Evolutionary conservation across 306 rosid species (phyloP).

Genomic region (Prunus kanzakura): DNA sequence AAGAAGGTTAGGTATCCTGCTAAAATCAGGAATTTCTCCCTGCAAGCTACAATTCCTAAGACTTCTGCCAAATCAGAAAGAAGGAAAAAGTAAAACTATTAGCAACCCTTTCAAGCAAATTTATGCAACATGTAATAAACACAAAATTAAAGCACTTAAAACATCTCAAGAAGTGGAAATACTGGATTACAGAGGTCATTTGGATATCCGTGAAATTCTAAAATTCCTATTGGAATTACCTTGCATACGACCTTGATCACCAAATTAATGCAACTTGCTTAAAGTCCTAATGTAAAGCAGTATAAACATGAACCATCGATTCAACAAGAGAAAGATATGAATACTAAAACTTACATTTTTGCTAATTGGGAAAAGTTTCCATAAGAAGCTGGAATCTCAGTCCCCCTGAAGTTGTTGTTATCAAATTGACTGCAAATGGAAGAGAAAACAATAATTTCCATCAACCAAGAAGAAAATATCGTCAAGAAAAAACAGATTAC

Average conservation of each 20-base stretch:
- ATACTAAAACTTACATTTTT: slow-evolving; percentile 63
- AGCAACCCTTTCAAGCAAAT: background rate
- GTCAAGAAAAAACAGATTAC: background rate
- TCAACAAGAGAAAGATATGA: background rate
- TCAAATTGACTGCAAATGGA: slow-evolving; percentile 80
- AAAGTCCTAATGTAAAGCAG: background rate
- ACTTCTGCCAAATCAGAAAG: slow-evolving; percentile 56
- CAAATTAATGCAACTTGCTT: background rate
- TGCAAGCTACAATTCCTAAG: slow-evolving; percentile 79
- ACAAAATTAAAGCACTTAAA: background rate
- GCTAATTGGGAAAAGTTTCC: slow-evolving; percentile 49
- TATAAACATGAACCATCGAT: background rate
- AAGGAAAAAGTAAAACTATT: background rate
- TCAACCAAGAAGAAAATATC: background rate
- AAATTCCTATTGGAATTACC: background rate
- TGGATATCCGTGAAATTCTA: background rate
- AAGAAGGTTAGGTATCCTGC: slow-evolving; percentile 45
- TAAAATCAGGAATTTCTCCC: slow-evolving; percentile 79
- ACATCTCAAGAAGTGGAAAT: background rate
- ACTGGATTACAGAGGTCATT: background rate
- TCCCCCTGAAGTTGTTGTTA: slow-evolving; percentile 74
- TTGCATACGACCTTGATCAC: background rate
- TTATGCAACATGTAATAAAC: background rate
- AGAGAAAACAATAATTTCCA: background rate
- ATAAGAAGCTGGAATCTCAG: slow-evolving; percentile 61